Base-by-base conservation (phyloP, 2,329 filamentous ascomycete species). In the Ascochyta koolunga region DNA sequence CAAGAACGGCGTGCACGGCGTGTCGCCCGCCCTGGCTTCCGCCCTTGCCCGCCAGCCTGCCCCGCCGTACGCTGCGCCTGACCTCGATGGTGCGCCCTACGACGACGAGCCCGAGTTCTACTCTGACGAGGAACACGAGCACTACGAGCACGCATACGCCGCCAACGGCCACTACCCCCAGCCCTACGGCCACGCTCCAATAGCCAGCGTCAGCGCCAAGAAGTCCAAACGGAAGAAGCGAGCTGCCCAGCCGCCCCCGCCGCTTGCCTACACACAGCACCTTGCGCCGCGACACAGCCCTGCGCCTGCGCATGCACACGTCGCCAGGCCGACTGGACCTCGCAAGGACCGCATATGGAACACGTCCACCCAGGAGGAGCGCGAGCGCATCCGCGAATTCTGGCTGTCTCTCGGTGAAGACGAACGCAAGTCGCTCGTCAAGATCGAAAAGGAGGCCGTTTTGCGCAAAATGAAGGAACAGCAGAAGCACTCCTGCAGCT, bases 391-490 rank as follows among this genome's bases (percentile, higher is more conserved):
- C 72, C 96, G 97, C 77, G 90, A 96, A 65, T 99, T 98, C 77
- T 99, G 95, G 95, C 84, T 99, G 47, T 92, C 92, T 15, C 78
- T 99, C 37, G 91, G 91, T 63, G 95, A 99, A 75, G 91, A 96
- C 32, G 93, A 98, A 74, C 90, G 95, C 66, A 95, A 96, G 73
- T 95, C 91, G 15, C 81, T 99, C 40, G 92, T 99, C 70, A 97
- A 97, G 77, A 93, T 99, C 25, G 95, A 99, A 77, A 99, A 99
- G 78, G 93, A 99, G 76, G 93, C 95, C 7, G 95, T 99, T 0
- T 79, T 99, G 51, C 92, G 91, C 71, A 99, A 99, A 81, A 99
- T 99, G 95, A 99, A 99, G 82, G 95, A 99, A 76, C 95, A 99
- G 76, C 95, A 99, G 76, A 98, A 98, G 77, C 93, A 98, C 75